Evolutionary conservation across 768 basidiomycete species (phyloP).

Genomic region (Pleurotus citrinopileatus): DNA sequence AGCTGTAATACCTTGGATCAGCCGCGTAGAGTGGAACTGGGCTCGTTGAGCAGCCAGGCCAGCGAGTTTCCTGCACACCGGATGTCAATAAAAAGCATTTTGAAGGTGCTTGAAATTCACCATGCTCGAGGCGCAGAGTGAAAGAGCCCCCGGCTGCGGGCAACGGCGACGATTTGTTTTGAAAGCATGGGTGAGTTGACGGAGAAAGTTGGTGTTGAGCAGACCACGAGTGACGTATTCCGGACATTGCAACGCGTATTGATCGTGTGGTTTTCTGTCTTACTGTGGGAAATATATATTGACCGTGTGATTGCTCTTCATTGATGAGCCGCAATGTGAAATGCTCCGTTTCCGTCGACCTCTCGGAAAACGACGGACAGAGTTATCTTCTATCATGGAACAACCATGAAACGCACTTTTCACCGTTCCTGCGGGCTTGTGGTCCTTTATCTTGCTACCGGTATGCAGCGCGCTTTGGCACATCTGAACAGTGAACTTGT

Average conservation of each 20-base stretch:
- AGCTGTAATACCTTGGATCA: constrained; percentile 60
- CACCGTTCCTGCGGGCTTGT: no score
- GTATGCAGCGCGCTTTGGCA: no score
- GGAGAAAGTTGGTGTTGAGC: constrained; percentile 10
- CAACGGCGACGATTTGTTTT: constrained; percentile 63
- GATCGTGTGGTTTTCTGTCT: no score
- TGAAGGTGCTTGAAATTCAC: constrained; percentile 27
- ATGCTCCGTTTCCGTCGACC: background rate
- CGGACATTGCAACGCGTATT: background rate
- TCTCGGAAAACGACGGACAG: background rate
- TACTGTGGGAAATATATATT: background rate
- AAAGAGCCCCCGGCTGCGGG: constrained; percentile 55
- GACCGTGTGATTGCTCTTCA: background rate
- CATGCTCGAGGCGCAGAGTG: constrained; percentile 41
- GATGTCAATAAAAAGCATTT: background rate
- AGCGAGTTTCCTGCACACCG: constrained; percentile 39
- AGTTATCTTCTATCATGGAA: background rate
- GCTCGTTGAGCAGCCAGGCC: constrained; percentile 47
- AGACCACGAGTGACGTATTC: background rate
- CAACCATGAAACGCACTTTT: no score
- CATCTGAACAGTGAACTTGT: no score
- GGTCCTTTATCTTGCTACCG: no score
- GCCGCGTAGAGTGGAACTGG: constrained; percentile 67
- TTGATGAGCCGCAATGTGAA: background rate
- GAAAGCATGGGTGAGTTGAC: constrained; percentile 52